Base-by-base conservation (phyloP, 169 alveolate species). In the Cystoisospora suis region DNA sequence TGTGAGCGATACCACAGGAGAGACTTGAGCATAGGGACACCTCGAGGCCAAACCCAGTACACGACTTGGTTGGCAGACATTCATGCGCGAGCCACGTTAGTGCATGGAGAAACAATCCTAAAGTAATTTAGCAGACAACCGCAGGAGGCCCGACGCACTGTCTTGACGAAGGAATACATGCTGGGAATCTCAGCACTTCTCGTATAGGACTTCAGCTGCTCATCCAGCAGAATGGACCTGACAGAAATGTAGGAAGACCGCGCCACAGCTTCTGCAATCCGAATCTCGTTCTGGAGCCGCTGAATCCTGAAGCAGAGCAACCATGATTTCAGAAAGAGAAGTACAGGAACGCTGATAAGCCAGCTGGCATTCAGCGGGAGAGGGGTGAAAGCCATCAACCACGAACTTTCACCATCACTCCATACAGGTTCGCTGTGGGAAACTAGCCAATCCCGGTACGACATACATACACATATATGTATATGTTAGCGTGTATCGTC, bases 251-350 rank as follows among this genome's bases (percentile, higher is more conserved):
- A 88, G 29, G 88, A 75, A 49, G 92, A 88, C n/a, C 92, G 80
- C 0, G 92, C 92, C 17, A 75, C 92, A 23, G 92, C 92, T 70
- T 75, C 92, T 56, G 92, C 92, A 75, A 88, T 69, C 40, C 88
- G 86, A 7, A 88, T 75, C 47, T 69, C 92, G 9, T 85, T 45
- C 70, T 88, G 92, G 12, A 88, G 88, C 38, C 58, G 88, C 40
- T 47, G 86, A 2, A 88, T 88, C 81, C 92, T 88, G 92, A 3
- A 65, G 29, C 23, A 53, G 29, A 53, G 29, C 12, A 12, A 53
- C 65, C 65, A 23, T 15, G 23, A 53, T 12, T 15, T 23, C 65
- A 53, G 29, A 53, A 53, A 53, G n/a, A n/a, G n/a, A n/a, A n/a
- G n/a, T n/a, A n/a, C n/a, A n/a, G 12, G 12, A 53, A 23, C 65